Base-by-base conservation (phyloP, 2,329 filamentous ascomycete species). In the Coleophoma cylindrospora region DNA sequence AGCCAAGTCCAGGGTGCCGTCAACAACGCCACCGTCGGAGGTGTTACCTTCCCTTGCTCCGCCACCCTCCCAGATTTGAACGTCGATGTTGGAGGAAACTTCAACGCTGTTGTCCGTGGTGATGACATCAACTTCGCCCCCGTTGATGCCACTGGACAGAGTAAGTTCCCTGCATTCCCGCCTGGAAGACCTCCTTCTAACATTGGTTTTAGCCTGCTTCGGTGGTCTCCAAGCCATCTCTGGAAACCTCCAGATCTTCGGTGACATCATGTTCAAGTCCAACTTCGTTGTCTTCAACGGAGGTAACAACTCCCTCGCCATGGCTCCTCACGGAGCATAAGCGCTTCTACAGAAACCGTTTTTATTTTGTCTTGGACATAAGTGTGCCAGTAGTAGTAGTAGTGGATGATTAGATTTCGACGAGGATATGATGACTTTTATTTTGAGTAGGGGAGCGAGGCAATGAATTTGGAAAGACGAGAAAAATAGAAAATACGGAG, bases 201-300 rank as follows among this genome's bases (percentile, higher is more conserved):
- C 11, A n/a, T 46, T 49, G 12, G 44, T 46, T 44, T 27, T 50
- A 77, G 74, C 72, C 49, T 89, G 85, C 71, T 87, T 85, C 57
- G 85, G 84, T 52, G 84, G 83, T 57, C 68, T 89, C 15, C 85
- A 89, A 69, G 74, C 77, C 33, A 80, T 78, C 43, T 71, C 74
- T 1, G 69, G 70, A 13, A 68, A 70, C 27, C 65, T 86, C 36
- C 79, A 83, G 66, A 83, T 89, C 62, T 82, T 78, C 60, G 79
- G 80, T 15, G 79, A 82, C 60, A 75, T 81, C 58, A 75, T 83
- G 62, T 81, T 83, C 70, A 81, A 81, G 69, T 77, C 75, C 33
- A 75, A 81, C 61, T 81, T 80, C 57, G 75, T 81, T 21, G 77
- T 71, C 14, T 81, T 81, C 61, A 75, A 81, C 62, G 73, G 69